Base-by-base conservation (phyloP, 495 filamentous ascomycete species). In the Sphaerosporella brunnea region DNA sequence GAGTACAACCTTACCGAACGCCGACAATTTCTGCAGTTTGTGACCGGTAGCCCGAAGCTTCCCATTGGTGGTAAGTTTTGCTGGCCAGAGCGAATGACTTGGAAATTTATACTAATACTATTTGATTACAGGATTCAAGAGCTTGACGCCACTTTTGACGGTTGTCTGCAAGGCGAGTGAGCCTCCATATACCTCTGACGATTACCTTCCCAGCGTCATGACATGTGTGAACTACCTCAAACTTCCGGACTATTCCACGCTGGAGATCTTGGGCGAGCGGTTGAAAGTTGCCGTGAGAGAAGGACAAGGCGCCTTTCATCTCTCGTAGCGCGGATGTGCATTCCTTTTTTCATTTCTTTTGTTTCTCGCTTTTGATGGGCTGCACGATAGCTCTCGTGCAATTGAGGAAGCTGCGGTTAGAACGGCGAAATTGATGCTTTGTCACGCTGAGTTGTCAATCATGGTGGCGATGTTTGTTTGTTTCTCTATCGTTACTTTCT, bases 141-240 rank as follows among this genome's bases (percentile, higher is more conserved):
- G 75, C 64, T 73, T 99, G 28, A 96, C 83, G 2, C 92, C 92
- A 4, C 92, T 96, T 72, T 94, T 99, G 61, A 99, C 92, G 7
- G 92, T 99, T 34, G 92, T 99, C 15, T 96, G 92, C 69, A 94
- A 93, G 63, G 88, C 90, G 4, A 93, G 84, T 67, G 92, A 99
- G 57, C 77, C 84, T 5, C 90, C 90, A 1, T 92, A 85, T 63
- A 82, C 79, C 5, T 92, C 90, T 2, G 92, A 99, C 61, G 92
- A 96, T 64, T 96, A 95, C 54, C 71, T 99, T 26, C 86, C 92
- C 20, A 95, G 87, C 58, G 92, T 96, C 60, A 99, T 99, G 92
- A 99, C 92, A 36, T 96, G 92, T 63, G 90, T 93, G 62, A 99
- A 99, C 62, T 99, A 99, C 62, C 80, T 99, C 53, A 99, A 99